A percentile compares a stretch with the other conserved stretches of the same genome.
phyloP scores from a whole-genome alignment of 2,329 filamentous ascomycete genomes.

The Metarhizium brunneum region DNA sequence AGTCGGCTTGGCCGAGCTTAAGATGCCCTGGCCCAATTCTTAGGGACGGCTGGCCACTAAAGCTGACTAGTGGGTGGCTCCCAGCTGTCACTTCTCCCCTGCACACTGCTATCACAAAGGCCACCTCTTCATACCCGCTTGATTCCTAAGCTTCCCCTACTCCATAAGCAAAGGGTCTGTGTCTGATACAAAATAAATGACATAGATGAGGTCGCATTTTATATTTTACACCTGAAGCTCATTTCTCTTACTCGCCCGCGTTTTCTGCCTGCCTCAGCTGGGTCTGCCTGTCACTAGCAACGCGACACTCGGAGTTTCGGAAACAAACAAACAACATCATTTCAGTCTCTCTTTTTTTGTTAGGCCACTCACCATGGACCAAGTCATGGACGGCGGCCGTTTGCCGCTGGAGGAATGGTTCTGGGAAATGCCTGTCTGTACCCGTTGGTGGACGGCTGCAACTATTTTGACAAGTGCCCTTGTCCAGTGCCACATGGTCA shows the following conservation, averaged over 20 bases:
- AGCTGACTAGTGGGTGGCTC: background rate
- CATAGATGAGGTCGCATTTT: background rate
- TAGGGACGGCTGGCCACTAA: background rate
- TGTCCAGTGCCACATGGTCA: constrained; percentile 88
- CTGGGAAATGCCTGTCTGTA: constrained; percentile 96
- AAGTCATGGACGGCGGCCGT: constrained; percentile 50
- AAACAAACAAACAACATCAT: background rate
- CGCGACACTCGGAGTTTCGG: background rate
- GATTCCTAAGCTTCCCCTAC: background rate
- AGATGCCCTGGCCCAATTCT: no score
- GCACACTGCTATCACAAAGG: background rate
- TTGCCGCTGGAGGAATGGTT: constrained; percentile 95
- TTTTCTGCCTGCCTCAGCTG: background rate
- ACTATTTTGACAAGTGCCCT: constrained; percentile 80
- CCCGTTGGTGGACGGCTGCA: constrained; percentile 92
- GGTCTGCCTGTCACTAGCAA: background rate
- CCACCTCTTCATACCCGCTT: background rate
- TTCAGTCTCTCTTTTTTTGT: background rate
- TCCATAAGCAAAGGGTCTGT: background rate
- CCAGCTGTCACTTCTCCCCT: background rate
- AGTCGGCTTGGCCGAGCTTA: background rate
- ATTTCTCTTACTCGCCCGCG: background rate
- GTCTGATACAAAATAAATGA: background rate
- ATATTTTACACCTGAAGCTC: background rate
- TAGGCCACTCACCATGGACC: constrained; percentile 35